Base-by-base conservation (phyloP, 208 protist genomes). In the Spongospora subterranea region DNA sequence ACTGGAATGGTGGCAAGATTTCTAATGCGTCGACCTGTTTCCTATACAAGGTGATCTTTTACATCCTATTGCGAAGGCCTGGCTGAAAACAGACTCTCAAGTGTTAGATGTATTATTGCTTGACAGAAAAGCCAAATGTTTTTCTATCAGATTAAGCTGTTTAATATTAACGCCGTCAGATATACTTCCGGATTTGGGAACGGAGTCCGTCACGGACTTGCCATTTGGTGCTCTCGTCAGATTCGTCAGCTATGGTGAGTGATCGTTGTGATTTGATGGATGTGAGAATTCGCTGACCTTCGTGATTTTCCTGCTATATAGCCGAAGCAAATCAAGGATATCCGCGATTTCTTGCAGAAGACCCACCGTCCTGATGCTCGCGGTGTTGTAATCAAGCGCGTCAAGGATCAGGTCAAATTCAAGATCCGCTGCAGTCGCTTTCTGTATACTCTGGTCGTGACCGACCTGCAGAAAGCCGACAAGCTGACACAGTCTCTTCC, bases 401-500 rank as follows among this genome's bases (percentile, higher is more conserved):
- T 89, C 54, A 93, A 94, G 88, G 92, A 92, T 38, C 64, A 88
- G 89, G 92, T 92, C n/a, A 96, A 96, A 93, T 95, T 95, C 93
- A 96, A 96, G 94, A 93, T 95, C 38, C 94, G 94, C 65, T 94
- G 93, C 92, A 91, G 88, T 77, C 76, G 89, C 29, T 95, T 94
- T 92, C 91, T 96, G 88, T 96, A 95, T 91, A 96, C 94, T 20
- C 91, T 96, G 38, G 50, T 77, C 60, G 92, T 95, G 38, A 94
- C 88, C 43, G 93, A 95, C 65, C 50, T 89, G 0, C 91, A 94
- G 71, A 96, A 96, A 91, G 94, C 93, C 38, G 89, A 94, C 43
- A 96, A 95, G 93, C 92, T 96, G 35, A 93, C 94, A 91, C 93
- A 94, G 91, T 94, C 93, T 41, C 93, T 96, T 32, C 95, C 95